phyloP scores from a whole-genome alignment of 1,284 basidiomycete genomes.

The Fistulinella staudtii region DNA sequence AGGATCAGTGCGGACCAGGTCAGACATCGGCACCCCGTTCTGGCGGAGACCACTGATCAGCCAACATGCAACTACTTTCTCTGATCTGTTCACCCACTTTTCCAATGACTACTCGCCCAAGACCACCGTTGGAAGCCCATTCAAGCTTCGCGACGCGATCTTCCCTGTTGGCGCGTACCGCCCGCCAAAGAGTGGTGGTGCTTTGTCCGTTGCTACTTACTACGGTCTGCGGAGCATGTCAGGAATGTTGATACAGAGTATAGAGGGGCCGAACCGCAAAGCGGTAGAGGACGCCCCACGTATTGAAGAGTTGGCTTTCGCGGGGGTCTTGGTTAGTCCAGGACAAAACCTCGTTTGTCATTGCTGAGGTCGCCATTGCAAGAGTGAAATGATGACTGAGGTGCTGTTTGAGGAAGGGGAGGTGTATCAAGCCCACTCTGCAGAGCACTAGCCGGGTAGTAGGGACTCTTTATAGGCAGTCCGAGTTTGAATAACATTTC shows the following conservation, averaged over 20 bases:
- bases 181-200: slow-evolving; percentile 70
- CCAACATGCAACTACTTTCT: slow-evolving; percentile 5
- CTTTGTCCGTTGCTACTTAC: slow-evolving; percentile 58
- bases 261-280: slow-evolving; percentile 54
- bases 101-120: slow-evolving; percentile 77
- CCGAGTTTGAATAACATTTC: slow-evolving; percentile 36
- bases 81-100: slow-evolving; percentile 47
- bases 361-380: slow-evolving; percentile 49
- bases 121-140: slow-evolving; percentile 73
- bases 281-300: slow-evolving; percentile 75
- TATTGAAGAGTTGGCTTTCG: slow-evolving; percentile 75
- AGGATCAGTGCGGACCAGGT: slow-evolving; percentile 66
- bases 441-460: slow-evolving; percentile 15
- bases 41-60: slow-evolving; percentile 33
- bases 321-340: slow-evolving; percentile 84
- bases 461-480: slow-evolving; percentile 45
- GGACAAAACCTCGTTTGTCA: slow-evolving; percentile 67
- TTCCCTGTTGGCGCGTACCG: slow-evolving; percentile 75
- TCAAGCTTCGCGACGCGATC: slow-evolving; percentile 82
- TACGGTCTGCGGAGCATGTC: slow-evolving; percentile 49
- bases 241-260: slow-evolving; percentile 16
- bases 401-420: slow-evolving; percentile 27
- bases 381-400: slow-evolving; percentile 16
- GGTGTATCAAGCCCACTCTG: slow-evolving; percentile 25
- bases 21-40: slow-evolving; percentile 75